phyloP scores from a whole-genome alignment of 108 stramenopile species.

The Fistulifera pelliculosa region DNA sequence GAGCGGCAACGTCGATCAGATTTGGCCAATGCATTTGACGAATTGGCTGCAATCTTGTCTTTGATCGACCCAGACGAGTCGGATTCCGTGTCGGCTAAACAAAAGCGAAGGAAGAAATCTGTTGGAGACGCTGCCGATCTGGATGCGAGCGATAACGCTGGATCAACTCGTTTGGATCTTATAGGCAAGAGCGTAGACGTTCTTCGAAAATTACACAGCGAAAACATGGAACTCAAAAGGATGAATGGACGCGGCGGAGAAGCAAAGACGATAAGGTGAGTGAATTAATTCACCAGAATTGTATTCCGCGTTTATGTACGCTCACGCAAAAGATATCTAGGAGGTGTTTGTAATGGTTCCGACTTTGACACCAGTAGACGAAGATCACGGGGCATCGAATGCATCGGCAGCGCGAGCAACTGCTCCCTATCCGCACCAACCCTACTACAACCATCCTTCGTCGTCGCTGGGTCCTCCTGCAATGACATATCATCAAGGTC shows the following conservation, averaged over 20 bases:
- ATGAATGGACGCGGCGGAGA: too few species aligned
- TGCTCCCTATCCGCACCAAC: too few species aligned
- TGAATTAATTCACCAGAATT: too few species aligned
- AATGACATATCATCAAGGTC: slow-evolving; percentile 2
- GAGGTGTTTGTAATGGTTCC: slow-evolving; percentile 44
- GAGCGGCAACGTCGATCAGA: slow-evolving; percentile 75
- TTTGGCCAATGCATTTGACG: slow-evolving; percentile 63
- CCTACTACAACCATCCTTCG: neutral
- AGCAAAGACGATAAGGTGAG: slow-evolving; percentile 4
- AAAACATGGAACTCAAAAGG: slow-evolving; percentile 35
- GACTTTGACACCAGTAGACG: slow-evolving; percentile 19
- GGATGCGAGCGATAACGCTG: slow-evolving; percentile 16
- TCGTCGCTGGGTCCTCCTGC: neutral
- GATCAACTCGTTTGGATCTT: slow-evolving; percentile 33
- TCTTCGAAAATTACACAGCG: slow-evolving; percentile 26
- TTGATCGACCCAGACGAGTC: slow-evolving; percentile 44
- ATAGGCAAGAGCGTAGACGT: slow-evolving; percentile 26
- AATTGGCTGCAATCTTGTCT: slow-evolving; percentile 49
- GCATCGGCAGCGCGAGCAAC: too few species aligned
- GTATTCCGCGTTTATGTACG: too few species aligned
- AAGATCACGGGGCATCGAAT: neutral
- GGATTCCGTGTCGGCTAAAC: slow-evolving; percentile 6
- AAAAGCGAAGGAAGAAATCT: neutral
- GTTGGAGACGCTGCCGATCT: neutral
- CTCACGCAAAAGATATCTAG: slow-evolving; percentile 1